Percentiles rank a stretch among this genome's conserved stretches.
Evolutionary conservation across 2,329 filamentous ascomycete species (phyloP).

Genomic region (Botrytis byssoidea): DNA sequence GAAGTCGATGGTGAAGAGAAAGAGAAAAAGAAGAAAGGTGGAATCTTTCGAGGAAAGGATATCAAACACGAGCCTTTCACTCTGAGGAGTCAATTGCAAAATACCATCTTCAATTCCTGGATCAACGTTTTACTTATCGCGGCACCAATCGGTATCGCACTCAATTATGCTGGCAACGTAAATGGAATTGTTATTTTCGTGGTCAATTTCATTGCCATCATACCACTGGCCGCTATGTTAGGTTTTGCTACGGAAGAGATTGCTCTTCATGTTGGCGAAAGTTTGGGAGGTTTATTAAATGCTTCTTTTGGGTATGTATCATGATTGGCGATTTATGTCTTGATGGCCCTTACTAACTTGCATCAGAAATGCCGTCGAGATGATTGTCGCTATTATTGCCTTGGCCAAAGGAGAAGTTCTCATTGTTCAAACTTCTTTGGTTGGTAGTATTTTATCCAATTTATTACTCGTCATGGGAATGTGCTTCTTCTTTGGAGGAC

Average conservation of each 20-base stretch:
- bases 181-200: constrained; percentile 69
- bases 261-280: constrained; percentile 77
- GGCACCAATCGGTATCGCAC: constrained; percentile 75
- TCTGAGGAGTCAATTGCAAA: constrained; percentile 63
- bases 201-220: constrained; percentile 91
- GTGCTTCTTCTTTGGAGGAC: constrained; percentile 76
- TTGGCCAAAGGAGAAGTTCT: constrained; percentile 64
- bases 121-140: constrained; percentile 80
- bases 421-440: constrained; percentile 89
- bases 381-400: constrained; percentile 86
- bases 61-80: constrained; percentile 52
- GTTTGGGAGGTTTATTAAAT: constrained; percentile 83
- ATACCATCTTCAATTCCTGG: constrained; percentile 78
- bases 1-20: constrained; percentile 26
- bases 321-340: neutral
- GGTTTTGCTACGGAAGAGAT: constrained; percentile 90
- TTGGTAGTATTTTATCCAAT: constrained; percentile 90
- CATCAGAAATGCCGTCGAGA: constrained; percentile 73
- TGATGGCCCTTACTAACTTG: constrained; percentile 32
- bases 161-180: constrained; percentile 60
- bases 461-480: constrained; percentile 85
- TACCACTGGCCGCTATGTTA: constrained; percentile 83
- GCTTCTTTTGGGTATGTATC: constrained; percentile 76
- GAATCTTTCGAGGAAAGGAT: constrained; percentile 40
- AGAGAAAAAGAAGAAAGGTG: constrained; percentile 29